Evolutionary conservation across 768 basidiomycete species (phyloP).

Genomic region (Mrakia frigida): DNA sequence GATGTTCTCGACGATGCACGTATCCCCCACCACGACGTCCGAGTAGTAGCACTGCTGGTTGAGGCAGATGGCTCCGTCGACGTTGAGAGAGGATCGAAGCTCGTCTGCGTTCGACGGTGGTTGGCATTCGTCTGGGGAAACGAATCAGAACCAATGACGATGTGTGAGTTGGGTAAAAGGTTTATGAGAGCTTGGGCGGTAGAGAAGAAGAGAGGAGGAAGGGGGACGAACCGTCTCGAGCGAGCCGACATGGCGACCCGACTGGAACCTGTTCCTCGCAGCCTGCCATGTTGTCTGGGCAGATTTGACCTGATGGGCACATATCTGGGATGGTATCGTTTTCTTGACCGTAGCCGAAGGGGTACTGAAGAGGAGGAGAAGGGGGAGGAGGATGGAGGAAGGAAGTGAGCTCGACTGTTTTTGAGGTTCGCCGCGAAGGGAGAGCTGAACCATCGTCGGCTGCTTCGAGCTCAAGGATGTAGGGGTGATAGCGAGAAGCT

Average conservation of each 20-base stretch:
- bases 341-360: constrained; percentile 19
- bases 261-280: constrained; percentile 19
- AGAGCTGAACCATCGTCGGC: not conserved
- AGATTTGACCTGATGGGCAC: constrained; percentile 19
- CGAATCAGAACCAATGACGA: too few relatives aligned
- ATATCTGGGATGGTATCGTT: constrained; percentile 14
- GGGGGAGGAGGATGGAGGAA: not conserved
- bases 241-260: constrained; percentile 26
- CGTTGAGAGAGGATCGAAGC: constrained; percentile 57
- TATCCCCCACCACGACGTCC: constrained; percentile 60
- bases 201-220: not conserved
- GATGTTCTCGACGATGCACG: constrained; percentile 71
- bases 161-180: not conserved
- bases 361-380: constrained; percentile 13
- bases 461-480: not conserved
- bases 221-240: constrained; percentile 25
- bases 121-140: constrained; percentile 63
- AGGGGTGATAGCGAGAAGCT: not conserved
- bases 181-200: not conserved
- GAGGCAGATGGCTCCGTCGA: constrained; percentile 78
- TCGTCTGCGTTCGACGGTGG: constrained; percentile 59
- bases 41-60: constrained; percentile 68
- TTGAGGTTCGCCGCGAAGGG: not conserved
- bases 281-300: constrained; percentile 25
- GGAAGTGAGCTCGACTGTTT: not conserved